A percentile compares a stretch with the other conserved stretches of the same genome.
Evolutionary conservation across 352 stramenopile genomes (phyloP).

Genomic region (Peronospora tabacina): DNA sequence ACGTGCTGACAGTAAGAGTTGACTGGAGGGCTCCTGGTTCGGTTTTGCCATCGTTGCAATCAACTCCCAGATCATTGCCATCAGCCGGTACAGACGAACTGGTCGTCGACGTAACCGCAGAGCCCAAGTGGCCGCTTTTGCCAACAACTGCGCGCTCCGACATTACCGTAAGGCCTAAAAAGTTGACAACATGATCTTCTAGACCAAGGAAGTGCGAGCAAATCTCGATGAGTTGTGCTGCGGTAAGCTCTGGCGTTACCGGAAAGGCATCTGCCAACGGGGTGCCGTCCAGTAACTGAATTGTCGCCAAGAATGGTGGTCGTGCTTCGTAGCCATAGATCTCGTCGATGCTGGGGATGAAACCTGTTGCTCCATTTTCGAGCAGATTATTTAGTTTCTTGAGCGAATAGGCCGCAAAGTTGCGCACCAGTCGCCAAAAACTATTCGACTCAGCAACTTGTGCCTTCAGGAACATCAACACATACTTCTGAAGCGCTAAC

Average conservation of each 20-base stretch:
- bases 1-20: constrained; percentile 18
- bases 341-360: constrained; percentile 90
- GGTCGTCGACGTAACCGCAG: constrained; percentile 2
- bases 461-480: constrained; percentile 87
- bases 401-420: constrained; percentile 88
- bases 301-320: constrained; percentile 89
- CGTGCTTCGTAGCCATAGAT: constrained; percentile 90
- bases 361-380: constrained; percentile 83
- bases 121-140: constrained; percentile 26
- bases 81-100: constrained; percentile 35
- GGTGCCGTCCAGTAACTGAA: constrained; percentile 90
- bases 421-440: constrained; percentile 71
- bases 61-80: constrained; percentile 21
- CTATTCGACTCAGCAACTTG: constrained; percentile 65
- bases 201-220: constrained; percentile 89
- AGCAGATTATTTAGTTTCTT: constrained; percentile 89
- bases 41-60: constrained; percentile 11
- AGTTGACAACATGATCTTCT: constrained; percentile 80
- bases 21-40: constrained; percentile 16
- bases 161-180: constrained; percentile 52
- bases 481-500: constrained; percentile 81
- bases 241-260: constrained; percentile 89
- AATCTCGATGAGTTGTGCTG: constrained; percentile 87
- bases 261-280: constrained; percentile 88
- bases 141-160: constrained; percentile 34